Evolutionary conservation across 176 grass and related monocot genomes (phyloP).

Genomic region (Melocanna baccifera): DNA sequence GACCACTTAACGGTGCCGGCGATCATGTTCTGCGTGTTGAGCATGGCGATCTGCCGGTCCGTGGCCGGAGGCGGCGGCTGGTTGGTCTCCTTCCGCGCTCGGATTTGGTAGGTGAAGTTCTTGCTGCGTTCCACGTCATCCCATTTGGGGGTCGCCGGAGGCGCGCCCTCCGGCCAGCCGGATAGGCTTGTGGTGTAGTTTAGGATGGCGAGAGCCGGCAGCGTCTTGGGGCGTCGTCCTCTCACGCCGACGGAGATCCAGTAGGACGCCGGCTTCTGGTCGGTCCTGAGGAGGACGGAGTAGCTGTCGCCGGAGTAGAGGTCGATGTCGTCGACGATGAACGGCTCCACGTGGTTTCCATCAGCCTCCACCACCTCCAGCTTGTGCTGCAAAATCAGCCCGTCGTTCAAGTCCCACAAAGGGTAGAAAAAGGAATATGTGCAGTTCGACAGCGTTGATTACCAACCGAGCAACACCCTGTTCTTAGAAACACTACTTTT

Average conservation of each 20-base stretch:
- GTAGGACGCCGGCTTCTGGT: constrained; percentile 37
- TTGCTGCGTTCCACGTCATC: constrained; percentile 6
- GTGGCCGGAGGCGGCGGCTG: neutral
- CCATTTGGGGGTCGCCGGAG: constrained; percentile 7
- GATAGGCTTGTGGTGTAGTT: neutral
- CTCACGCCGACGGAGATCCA: constrained; percentile 59
- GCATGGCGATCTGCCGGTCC: constrained; percentile 21
- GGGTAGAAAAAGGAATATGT: too few species aligned
- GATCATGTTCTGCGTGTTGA: constrained; percentile 24
- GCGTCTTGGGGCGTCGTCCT: constrained; percentile 38
- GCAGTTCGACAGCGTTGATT: too few species aligned
- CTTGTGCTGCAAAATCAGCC: too few species aligned
- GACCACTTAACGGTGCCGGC: constrained; percentile 3
- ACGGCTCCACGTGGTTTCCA: constrained; percentile 60
- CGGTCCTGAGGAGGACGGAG: constrained; percentile 53
- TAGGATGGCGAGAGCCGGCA: constrained; percentile 16
- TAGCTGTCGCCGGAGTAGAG: constrained; percentile 75
- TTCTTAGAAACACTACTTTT: too few species aligned
- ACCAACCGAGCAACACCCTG: too few species aligned
- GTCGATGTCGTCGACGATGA: constrained; percentile 54
- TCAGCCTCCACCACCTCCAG: constrained; percentile 53
- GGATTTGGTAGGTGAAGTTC: neutral
- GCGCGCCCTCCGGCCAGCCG: neutral
- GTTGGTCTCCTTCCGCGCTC: neutral
- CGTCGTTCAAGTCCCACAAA: too few species aligned